A percentile compares a stretch with the other conserved stretches of the same genome.
phyloP scores from a whole-genome alignment of 2,329 filamentous ascomycete genomes.

The Beauveria varroae region DNA sequence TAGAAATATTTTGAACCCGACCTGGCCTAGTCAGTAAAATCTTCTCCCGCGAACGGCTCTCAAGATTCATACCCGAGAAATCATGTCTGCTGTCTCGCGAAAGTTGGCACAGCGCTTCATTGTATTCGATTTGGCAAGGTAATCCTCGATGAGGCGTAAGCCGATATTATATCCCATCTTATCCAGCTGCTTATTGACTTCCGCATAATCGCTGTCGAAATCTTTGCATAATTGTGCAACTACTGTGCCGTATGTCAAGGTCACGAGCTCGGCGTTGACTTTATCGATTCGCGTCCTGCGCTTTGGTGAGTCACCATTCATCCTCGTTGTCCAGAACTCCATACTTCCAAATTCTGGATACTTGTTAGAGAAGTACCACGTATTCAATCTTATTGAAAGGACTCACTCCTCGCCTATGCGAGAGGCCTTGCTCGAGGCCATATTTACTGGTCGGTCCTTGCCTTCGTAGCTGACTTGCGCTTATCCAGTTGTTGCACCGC shows the following conservation, averaged over 20 bases:
- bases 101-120: conserved; percentile 88
- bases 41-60: not conserved
- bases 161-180: conserved; percentile 99
- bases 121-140: conserved; percentile 88
- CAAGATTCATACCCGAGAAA: conserved; percentile 61
- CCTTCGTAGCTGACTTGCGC: not conserved
- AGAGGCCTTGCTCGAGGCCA: conserved; percentile 55
- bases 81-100: conserved; percentile 92
- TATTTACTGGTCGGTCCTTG: conserved; percentile 22
- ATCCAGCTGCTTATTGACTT: conserved; percentile 96
- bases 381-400: conserved; percentile 13
- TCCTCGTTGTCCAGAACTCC: not conserved
- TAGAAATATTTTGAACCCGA: conserved; percentile 98
- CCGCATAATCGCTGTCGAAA: conserved; percentile 85
- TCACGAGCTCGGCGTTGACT: conserved; percentile 95
- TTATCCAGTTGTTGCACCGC: not conserved
- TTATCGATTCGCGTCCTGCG: conserved; percentile 88
- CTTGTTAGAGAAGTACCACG: conserved; percentile 22
- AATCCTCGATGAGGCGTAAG: conserved; percentile 91
- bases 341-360: conserved; percentile 83
- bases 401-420: conserved; percentile 56
- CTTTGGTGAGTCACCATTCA: conserved; percentile 21
- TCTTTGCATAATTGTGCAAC: conserved; percentile 95
- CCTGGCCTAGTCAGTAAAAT: conserved; percentile 39
- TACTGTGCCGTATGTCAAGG: conserved; percentile 94